Percentiles rank a stretch among this genome's conserved stretches.
Conservation (phyloP, 2,329 filamentous ascomycete species). For the Ilyonectria robusta region DNA sequence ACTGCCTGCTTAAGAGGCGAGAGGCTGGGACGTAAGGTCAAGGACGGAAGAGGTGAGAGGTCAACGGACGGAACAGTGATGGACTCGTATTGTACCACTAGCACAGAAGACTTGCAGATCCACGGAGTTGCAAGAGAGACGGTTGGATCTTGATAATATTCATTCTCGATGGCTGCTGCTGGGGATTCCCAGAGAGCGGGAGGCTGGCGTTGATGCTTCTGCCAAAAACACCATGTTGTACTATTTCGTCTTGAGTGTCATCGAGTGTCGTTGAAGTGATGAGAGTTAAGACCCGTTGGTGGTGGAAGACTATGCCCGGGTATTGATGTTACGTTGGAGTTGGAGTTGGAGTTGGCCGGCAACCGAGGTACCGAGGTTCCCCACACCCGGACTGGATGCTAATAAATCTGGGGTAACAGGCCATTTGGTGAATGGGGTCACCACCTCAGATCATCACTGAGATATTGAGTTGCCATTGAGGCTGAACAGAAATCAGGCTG, state of each 20-base stretch:
- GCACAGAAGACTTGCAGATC: conserved; percentile 4
- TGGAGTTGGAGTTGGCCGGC: conserved; percentile 22
- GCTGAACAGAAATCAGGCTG: neutral
- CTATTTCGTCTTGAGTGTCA: neutral
- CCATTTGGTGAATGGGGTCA: neutral
- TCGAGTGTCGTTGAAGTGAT: neutral
- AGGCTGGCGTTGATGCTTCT: conserved; percentile 16
- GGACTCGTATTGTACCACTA: conserved; percentile 37
- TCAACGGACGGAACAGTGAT: neutral
- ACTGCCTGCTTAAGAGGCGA: conserved; percentile 72
- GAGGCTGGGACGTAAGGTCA: neutral
- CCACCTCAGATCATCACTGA: neutral
- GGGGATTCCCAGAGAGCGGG: conserved; percentile 7
- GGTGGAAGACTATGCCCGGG: neutral
- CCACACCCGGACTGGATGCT: conserved; percentile 34
- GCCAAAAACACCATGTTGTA: conserved; percentile 9
- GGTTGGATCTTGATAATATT: conserved; percentile 23
- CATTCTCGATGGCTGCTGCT: conserved; percentile 6
- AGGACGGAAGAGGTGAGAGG: neutral
- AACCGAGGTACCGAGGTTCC: conserved; percentile 51
- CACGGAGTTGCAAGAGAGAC: conserved; percentile 15
- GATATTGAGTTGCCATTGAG: neutral
- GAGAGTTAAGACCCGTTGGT: too few species aligned
- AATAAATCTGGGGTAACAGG: conserved; percentile 35
- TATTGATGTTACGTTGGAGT: conserved; percentile 1